A percentile compares a stretch with the other conserved stretches of the same genome.
These are phyloP conservation scores for Phycomyces blakesleeanus DNA, from an alignment of 192 early-diverging fungal species.

Conservation along the genomic window DNA sequence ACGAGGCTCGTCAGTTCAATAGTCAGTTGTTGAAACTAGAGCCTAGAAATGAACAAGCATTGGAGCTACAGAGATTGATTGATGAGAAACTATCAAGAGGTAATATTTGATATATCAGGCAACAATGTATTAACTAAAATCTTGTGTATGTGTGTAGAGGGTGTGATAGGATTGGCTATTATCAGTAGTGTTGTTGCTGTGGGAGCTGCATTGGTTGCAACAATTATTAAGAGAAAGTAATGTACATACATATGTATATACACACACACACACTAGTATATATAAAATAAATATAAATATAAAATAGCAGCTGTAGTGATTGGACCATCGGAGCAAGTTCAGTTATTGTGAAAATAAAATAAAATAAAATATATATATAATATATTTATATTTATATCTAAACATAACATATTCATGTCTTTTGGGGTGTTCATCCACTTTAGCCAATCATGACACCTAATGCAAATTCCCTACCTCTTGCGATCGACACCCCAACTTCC, in stretches of 20 bases:
- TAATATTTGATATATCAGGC: not conserved
- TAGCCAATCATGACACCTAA: too few species aligned
- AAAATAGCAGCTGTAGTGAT: not conserved
- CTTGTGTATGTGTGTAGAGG: constrained; percentile 52
- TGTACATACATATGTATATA: too few species aligned
- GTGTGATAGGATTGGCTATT: constrained; percentile 85
- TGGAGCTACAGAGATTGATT: constrained; percentile 67
- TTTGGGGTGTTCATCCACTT: too few species aligned
- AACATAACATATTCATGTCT: too few species aligned
- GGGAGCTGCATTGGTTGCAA: constrained; percentile 57
- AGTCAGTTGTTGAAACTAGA: constrained; percentile 80
- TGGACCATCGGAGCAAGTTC: not conserved
- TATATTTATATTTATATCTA: not conserved
- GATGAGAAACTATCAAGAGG: constrained; percentile 72
- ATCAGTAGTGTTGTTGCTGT: constrained; percentile 73
- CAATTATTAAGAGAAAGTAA: constrained; percentile 32
- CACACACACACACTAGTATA: too few species aligned
- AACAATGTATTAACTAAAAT: not conserved
- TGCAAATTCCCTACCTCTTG: too few species aligned
- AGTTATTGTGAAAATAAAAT: not conserved
- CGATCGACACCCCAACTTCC: too few species aligned
- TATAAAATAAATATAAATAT: too few species aligned
- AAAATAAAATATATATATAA: not conserved
- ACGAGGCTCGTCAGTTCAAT: constrained; percentile 75
- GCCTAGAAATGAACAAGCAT: constrained; percentile 79